Percentiles rank a stretch among this genome's conserved stretches.
Evolutionary conservation across 805 yeast species (phyloP).

Genomic region (Hanseniaspora guilliermondii): DNA sequence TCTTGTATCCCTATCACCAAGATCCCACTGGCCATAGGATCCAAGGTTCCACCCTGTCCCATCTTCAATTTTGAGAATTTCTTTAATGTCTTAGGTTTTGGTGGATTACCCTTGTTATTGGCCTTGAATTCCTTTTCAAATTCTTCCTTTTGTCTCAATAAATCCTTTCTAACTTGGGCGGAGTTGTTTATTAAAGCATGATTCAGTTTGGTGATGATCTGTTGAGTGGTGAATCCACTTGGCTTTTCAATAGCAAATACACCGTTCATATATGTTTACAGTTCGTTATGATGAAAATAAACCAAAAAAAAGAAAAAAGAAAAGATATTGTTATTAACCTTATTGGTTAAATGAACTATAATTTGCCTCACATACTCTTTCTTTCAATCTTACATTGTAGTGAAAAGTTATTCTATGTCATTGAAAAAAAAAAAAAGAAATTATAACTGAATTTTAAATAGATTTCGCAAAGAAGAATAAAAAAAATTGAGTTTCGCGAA

Average conservation of each 20-base stretch:
- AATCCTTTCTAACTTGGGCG: conserved; percentile 44
- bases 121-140: conserved; percentile 29
- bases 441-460: too few species aligned
- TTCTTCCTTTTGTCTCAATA: conserved; percentile 34
- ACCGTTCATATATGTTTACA: conserved; percentile 56
- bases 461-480: too few species aligned
- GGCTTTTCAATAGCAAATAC: conserved; percentile 88
- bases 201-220: conserved; percentile 57
- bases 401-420: too few species aligned
- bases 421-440: too few species aligned
- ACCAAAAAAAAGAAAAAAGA: too few species aligned
- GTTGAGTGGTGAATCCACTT: conserved; percentile 66
- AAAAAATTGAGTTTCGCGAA: too few species aligned
- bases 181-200: conserved; percentile 41
- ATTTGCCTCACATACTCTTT: too few species aligned
- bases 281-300: too few species aligned
- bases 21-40: conserved; percentile 92
- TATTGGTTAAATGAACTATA: too few species aligned
- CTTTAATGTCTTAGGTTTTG: conserved; percentile 37
- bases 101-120: conserved; percentile 34
- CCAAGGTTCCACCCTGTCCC: conserved; percentile 98
- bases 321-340: too few species aligned
- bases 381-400: too few species aligned
- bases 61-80: conserved; percentile 56
- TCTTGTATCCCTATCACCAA: conserved; percentile 80